Percentiles rank a stretch among this genome's conserved stretches.
phyloP scores from a whole-genome alignment of 169 alveolate species.

The Plasmodium fragile region DNA sequence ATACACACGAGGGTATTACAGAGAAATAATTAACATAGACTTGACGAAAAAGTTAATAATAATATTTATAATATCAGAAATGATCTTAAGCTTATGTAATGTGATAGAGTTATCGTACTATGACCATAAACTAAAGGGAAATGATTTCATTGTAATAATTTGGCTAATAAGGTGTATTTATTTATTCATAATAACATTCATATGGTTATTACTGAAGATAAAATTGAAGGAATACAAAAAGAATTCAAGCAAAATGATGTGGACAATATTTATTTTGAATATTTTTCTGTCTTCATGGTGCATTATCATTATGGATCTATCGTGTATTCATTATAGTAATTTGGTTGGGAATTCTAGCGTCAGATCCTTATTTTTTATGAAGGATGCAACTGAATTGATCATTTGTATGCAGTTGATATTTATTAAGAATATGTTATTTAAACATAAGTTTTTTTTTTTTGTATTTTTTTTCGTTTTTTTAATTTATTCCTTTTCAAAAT shows the following conservation, averaged over 20 bases:
- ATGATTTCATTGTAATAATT: conserved; percentile 78
- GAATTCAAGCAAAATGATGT: conserved; percentile 74
- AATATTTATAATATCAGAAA: conserved; percentile 87
- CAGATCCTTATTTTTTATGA: conserved; percentile 62
- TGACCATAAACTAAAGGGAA: conserved; percentile 58
- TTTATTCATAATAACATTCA: conserved; percentile 82
- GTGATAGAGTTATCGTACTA: conserved; percentile 79
- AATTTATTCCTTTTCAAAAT: conserved; percentile 83
- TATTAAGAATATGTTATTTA: conserved; percentile 87
- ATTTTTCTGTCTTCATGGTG: conserved; percentile 73
- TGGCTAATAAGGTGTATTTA: conserved; percentile 92
- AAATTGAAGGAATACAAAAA: conserved; percentile 50
- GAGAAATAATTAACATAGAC: conserved; percentile 86
- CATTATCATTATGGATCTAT: conserved; percentile 42
- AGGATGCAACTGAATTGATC: conserved; percentile 77
- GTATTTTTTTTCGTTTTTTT: conserved; percentile 84
- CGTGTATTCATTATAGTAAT: conserved; percentile 61
- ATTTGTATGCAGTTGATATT: conserved; percentile 85
- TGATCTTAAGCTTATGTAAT: conserved; percentile 84
- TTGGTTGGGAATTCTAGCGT: conserved; percentile 9
- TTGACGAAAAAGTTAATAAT: conserved; percentile 91
- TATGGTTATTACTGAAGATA: conserved; percentile 89
- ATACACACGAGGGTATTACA: conserved; percentile 87
- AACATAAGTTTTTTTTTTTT: conserved; percentile 86
- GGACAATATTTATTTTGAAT: conserved; percentile 68